Base-by-base conservation (phyloP, 2,329 filamentous ascomycete species). In the Phialophora expanda region DNA sequence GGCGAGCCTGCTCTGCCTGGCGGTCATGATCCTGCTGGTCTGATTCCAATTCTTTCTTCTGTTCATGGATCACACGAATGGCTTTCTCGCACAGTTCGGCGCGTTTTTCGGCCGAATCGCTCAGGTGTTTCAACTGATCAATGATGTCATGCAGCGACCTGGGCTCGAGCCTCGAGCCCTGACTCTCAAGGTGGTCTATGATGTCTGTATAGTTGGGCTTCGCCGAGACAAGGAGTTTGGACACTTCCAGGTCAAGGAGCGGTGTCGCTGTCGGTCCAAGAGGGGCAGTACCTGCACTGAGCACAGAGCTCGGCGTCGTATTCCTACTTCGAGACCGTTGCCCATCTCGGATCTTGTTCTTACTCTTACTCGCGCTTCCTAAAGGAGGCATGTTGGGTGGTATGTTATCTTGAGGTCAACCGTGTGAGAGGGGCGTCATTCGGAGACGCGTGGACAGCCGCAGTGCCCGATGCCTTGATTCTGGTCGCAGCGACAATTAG, bases 311-410 rank as follows among this genome's bases (percentile, higher is more conserved):
- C 22, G 87, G 87, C 3, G 87, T 89, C 17, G 86, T 87, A 73
- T 89, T 88, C 69, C 87, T 85, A 72, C 86, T 88, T 68, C 83
- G 82, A 56, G 85, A 85, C 48, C 81, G 82, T 61, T 81, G 79
- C 48, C 80, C 78, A 66, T 86, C 83, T 68, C 81, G 82, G 56
- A 78, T 80, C 73, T 86, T 86, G 54, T 81, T 78, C 74, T 87
- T 87, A 72, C 80, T 77, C 72, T 83, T 83, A 65, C 76, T 78
- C 46, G 79, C 79, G 26, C 78, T 70, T 17, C 71, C 69, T 24
- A 71, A 38, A 14, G 75, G 76, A 46, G 80, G 79, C 80, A 82
- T 82, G 56, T 30, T 60, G 14, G 30, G 30, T 28, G 28, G 9
- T 22, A 26, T 34, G 11, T 46, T 38, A 22, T 34, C 20, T 32